phyloP scores from a whole-genome alignment of 2,329 filamentous ascomycete genomes.

The Fusarium coffeatum region DNA sequence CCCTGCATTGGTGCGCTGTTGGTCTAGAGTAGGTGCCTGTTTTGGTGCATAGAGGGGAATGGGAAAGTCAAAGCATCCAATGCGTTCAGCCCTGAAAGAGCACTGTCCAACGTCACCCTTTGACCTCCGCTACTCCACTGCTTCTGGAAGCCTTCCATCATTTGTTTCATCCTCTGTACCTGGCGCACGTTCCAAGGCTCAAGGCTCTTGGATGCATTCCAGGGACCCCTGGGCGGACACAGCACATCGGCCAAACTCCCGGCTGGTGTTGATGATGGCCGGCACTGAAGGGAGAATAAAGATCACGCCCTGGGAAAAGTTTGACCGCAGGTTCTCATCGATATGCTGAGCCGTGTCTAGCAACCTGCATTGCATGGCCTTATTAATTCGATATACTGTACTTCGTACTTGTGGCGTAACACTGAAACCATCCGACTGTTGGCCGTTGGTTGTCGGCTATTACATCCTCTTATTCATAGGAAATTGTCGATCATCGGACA shows the following conservation, averaged over 20 bases:
- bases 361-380: too few relatives aligned
- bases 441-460: neutral
- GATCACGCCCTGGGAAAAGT: too few relatives aligned
- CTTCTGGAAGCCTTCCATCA: slow-evolving; percentile 48
- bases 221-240: slow-evolving; percentile 33
- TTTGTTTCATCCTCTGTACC: slow-evolving; percentile 45
- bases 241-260: slow-evolving; percentile 32
- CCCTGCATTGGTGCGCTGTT: slow-evolving; percentile 18
- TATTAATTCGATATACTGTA: too few relatives aligned
- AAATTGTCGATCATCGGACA: slow-evolving; percentile 27
- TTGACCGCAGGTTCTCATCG: too few relatives aligned
- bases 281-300: slow-evolving; percentile 7
- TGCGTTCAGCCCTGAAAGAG: slow-evolving; percentile 41
- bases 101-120: slow-evolving; percentile 30
- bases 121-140: slow-evolving; percentile 34
- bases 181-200: slow-evolving; percentile 37
- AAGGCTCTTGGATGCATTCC: slow-evolving; percentile 13
- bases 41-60: slow-evolving; percentile 2
- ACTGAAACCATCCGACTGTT: neutral
- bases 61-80: slow-evolving; percentile 20
- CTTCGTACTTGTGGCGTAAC: neutral
- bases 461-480: slow-evolving; percentile 9
- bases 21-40: slow-evolving; percentile 5
- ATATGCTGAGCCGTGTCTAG: too few relatives aligned
- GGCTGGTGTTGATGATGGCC: slow-evolving; percentile 35